Percentiles rank a stretch among this genome's conserved stretches.
phyloP scores from a whole-genome alignment of 768 basidiomycete genomes.

The Harrya chromipes region DNA sequence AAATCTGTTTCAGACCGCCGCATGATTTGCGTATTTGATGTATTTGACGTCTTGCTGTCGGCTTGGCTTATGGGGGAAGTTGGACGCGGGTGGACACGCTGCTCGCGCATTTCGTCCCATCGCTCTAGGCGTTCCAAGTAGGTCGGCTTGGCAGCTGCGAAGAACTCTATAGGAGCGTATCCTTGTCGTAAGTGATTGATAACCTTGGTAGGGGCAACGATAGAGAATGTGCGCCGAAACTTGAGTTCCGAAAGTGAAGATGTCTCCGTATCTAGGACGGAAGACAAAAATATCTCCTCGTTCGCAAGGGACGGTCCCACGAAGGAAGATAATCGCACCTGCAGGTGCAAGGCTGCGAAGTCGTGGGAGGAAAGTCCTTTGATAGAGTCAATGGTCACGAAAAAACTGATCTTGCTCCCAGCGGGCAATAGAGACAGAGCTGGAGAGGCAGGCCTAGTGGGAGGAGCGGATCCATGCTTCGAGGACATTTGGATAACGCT shows the following conservation, averaged over 20 bases:
- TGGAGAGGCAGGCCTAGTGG: conserved; percentile 76
- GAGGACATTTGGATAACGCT: conserved; percentile 58
- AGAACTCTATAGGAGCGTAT: conserved; percentile 88
- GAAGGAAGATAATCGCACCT: conserved; percentile 85
- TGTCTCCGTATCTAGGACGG: conserved; percentile 67
- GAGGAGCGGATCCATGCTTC: conserved; percentile 54
- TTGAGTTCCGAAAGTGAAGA: conserved; percentile 75
- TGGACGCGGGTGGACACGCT: conserved; percentile 45
- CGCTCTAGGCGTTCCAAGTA: conserved; percentile 88
- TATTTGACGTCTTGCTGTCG: conserved; percentile 40
- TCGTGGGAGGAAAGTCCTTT: conserved; percentile 90
- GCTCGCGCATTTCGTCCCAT: conserved; percentile 92
- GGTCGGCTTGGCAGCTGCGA: conserved; percentile 74
- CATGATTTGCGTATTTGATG: conserved; percentile 63
- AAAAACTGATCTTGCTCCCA: conserved; percentile 82
- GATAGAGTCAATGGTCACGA: conserved; percentile 80
- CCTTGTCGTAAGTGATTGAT: conserved; percentile 67
- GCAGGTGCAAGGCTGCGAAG: conserved; percentile 81
- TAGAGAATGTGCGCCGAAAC: conserved; percentile 79
- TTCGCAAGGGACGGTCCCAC: conserved; percentile 63
- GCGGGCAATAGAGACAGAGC: conserved; percentile 61
- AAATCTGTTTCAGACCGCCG: conserved; percentile 92
- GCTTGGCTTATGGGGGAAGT: conserved; percentile 27
- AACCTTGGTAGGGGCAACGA: conserved; percentile 72
- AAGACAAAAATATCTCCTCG: conserved; percentile 82